Percentiles rank a stretch among this genome's conserved stretches.
phyloP scores from a whole-genome alignment of 2,329 filamentous ascomycete species.

The Stromatinia cepivora region DNA sequence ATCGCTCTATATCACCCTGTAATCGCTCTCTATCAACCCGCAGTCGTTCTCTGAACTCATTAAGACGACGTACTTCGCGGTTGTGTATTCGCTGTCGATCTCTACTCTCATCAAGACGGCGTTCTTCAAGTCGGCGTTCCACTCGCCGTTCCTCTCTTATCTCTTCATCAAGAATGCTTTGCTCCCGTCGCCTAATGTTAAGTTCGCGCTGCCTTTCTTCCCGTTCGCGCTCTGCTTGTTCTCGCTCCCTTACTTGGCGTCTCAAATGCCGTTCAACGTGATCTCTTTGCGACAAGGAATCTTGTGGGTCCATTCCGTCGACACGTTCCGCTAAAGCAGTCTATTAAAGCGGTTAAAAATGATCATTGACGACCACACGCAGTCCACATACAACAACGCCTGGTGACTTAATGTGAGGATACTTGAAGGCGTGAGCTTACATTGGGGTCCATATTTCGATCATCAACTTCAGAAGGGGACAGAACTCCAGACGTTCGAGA shows the following conservation, averaged over 20 bases:
- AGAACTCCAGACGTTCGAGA: constrained; percentile 17
- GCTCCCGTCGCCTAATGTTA: background rate
- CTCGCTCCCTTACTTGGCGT: background rate
- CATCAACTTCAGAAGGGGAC: constrained; percentile 16
- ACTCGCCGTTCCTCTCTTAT: background rate
- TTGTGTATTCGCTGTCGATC: background rate
- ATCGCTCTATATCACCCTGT: background rate
- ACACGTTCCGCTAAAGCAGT: background rate
- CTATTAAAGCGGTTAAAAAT: background rate
- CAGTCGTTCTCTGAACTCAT: background rate
- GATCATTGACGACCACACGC: background rate
- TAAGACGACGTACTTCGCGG: background rate
- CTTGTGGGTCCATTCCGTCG: background rate
- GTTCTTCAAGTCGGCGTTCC: background rate
- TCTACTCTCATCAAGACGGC: background rate
- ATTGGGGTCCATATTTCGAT: background rate
- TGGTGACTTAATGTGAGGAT: background rate
- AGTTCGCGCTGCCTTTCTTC: background rate
- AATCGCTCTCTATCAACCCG: background rate
- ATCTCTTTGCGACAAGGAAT: background rate
- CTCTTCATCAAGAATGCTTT: background rate
- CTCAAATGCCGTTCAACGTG: too few species aligned
- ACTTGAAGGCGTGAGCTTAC: background rate
- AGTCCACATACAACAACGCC: background rate
- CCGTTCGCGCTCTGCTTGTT: background rate